phyloP scores from a whole-genome alignment of 306 rosid species.

The Carpinus fangiana region DNA sequence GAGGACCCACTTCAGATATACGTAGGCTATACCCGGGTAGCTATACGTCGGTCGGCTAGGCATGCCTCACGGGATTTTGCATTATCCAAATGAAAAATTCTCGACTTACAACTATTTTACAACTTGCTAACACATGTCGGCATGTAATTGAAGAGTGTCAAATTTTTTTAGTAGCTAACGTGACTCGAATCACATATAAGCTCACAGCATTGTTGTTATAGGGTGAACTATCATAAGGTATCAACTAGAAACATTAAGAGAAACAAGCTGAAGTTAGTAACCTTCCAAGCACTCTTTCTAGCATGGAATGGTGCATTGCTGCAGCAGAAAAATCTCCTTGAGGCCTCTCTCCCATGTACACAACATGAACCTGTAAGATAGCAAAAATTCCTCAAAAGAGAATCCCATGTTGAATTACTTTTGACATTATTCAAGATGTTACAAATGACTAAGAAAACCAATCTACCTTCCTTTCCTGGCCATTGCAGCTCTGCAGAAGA shows the following conservation, averaged over 20 bases:
- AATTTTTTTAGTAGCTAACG: too few relatives aligned
- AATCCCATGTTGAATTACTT: background rate
- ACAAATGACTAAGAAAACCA: background rate
- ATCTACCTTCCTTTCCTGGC: conserved; percentile 30
- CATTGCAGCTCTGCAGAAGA: conserved; percentile 27
- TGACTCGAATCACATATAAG: too few relatives aligned
- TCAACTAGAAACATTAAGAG: background rate
- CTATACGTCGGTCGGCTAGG: too few relatives aligned
- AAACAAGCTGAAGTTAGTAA: background rate
- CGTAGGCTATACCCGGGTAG: too few relatives aligned
- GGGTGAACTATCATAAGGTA: too few relatives aligned
- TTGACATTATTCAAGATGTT: background rate
- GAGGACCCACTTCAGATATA: too few relatives aligned
- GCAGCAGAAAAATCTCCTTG: conserved; percentile 12
- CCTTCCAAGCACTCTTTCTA: conserved; percentile 37
- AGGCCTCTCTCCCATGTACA: conserved; percentile 34
- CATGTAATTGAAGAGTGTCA: too few relatives aligned
- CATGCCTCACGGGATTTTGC: too few relatives aligned
- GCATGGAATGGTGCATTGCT: conserved; percentile 30
- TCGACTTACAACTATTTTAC: too few relatives aligned
- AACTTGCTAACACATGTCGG: too few relatives aligned
- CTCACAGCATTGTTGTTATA: too few relatives aligned
- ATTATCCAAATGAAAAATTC: too few relatives aligned
- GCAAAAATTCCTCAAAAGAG: background rate
- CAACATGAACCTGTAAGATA: conserved; percentile 26